Evolutionary conservation across 2,329 filamentous ascomycete species (phyloP).

Genomic region (Exophiala xenobiotica): DNA sequence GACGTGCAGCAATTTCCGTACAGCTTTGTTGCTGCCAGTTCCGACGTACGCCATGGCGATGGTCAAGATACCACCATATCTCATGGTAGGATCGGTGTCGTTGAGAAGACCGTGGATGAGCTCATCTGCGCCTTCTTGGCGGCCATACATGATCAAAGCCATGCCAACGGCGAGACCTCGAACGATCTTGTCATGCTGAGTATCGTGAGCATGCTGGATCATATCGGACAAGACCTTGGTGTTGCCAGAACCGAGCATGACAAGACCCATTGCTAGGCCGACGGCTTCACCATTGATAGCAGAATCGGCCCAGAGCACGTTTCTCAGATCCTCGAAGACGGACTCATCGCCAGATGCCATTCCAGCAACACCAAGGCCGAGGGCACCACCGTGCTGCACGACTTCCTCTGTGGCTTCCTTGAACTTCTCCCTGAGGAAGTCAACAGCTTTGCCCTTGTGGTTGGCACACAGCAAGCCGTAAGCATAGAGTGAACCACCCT

Average conservation of each 20-base stretch:
- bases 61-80: conserved; percentile 98
- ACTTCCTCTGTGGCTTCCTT: conserved; percentile 65
- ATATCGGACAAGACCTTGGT: conserved; percentile 90
- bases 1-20: conserved; percentile 89
- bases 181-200: conserved; percentile 98
- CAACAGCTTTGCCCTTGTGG: conserved; percentile 79
- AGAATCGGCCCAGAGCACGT: conserved; percentile 86
- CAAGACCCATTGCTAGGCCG: conserved; percentile 90
- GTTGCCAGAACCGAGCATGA: conserved; percentile 98
- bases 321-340: conserved; percentile 88
- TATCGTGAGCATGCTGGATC: conserved; percentile 97
- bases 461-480: conserved; percentile 97
- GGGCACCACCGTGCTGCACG: conserved; percentile 91
- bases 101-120: conserved; percentile 90
- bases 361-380: conserved; percentile 92
- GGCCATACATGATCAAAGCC: conserved; percentile 97
- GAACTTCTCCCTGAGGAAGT: conserved; percentile 48
- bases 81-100: conserved; percentile 87
- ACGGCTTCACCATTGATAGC: conserved; percentile 96
- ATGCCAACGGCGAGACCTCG: conserved; percentile 93
- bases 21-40: conserved; percentile 97
- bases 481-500: conserved; percentile 92
- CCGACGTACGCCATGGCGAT: conserved; percentile 96
- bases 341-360: conserved; percentile 93
- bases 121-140: conserved; percentile 91